Conservation (phyloP, 805 yeast genomes). For the Zygosaccharomyces pseudorouxii region DNA sequence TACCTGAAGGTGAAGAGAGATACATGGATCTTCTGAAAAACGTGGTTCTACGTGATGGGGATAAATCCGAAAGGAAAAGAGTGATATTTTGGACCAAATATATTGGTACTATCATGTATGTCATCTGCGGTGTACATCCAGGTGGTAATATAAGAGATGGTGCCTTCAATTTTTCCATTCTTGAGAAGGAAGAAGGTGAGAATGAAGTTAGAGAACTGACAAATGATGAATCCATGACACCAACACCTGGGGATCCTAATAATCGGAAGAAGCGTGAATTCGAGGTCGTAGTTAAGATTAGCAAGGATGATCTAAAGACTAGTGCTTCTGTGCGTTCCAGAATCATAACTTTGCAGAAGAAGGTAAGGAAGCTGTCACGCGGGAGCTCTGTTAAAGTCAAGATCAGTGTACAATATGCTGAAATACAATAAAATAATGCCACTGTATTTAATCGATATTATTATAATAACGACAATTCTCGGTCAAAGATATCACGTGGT, state of each 20-base stretch:
- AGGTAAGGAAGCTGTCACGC: constrained; percentile 51
- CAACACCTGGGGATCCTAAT: constrained; percentile 6
- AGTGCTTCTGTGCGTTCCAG: constrained; percentile 56
- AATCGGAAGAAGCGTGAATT: constrained; percentile 31
- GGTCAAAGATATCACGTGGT: neutral
- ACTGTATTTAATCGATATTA: neutral
- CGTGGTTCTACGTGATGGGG: constrained; percentile 44
- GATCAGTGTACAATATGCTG: constrained; percentile 45
- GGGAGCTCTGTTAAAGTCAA: constrained; percentile 49
- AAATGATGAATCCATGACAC: constrained; percentile 20
- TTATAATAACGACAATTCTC: neutral
- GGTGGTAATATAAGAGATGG: constrained; percentile 71
- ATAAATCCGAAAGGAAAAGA: constrained; percentile 41
- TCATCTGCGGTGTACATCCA: constrained; percentile 75
- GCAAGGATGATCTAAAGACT: constrained; percentile 52
- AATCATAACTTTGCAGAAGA: constrained; percentile 55
- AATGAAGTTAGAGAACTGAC: constrained; percentile 17
- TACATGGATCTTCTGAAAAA: constrained; percentile 46
- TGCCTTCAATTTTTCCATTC: constrained; percentile 43
- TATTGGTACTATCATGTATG: constrained; percentile 69
- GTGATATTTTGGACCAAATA: constrained; percentile 70
- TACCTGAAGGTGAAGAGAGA: constrained; percentile 51
- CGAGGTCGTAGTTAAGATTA: constrained; percentile 41
- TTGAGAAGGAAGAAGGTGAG: constrained; percentile 30
- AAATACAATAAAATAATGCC: constrained; percentile 16